Evolutionary conservation across 1,284 basidiomycete genomes (phyloP), one percentile per base, ranked within the genome.

Genomic region (Pascua sp.): DNA sequence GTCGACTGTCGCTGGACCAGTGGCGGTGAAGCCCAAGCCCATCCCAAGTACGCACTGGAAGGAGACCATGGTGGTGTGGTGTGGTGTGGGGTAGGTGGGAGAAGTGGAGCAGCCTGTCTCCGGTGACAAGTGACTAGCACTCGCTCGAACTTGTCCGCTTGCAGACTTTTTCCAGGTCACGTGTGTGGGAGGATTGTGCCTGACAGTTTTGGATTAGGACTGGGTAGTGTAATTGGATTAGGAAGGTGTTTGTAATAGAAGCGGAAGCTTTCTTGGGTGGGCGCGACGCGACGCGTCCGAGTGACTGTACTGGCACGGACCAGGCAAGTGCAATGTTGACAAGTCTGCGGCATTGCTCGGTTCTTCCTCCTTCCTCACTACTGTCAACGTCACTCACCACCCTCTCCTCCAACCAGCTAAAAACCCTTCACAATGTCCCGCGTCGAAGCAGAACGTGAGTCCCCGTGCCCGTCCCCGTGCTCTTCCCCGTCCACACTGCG

Each of bases 1-100:
- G 7, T 7, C 24, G 24, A 32, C 24, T 32, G 7, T 32, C 7
- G 24, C 24, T 32, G 24, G 24, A 32, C 24, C 7, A 32, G 24
- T 3, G 7, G 24, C 24, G 7, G 24, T 7, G 4, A 32, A 32
- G 24, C 24, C 24, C 8, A 15, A 32, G 24, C 24, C 7, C 24
- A 32, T 3, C 24, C 24, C 24, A 32, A 11, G 11, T 37, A 71
- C 82, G 72, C 60, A 84, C 81, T 83, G 82, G 68, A 84, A 84
- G 18, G 82, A 84, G 12, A 84, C 83, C 83, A 84, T 84, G n/a
- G 47, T 71, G 56, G 36, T 15, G 15, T 32, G 38, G 18, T 51
- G 42, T 43, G 24, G 24, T 51, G 36, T 57, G 16, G 36, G 18
- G 42, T 32, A 49, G 45, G 40, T 56, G 44, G 12, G 13, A 17